A percentile compares a stretch with the other conserved stretches of the same genome.
Evolutionary conservation across 345 rosid genomes (phyloP).

Genomic region (Lepidium africanum): DNA sequence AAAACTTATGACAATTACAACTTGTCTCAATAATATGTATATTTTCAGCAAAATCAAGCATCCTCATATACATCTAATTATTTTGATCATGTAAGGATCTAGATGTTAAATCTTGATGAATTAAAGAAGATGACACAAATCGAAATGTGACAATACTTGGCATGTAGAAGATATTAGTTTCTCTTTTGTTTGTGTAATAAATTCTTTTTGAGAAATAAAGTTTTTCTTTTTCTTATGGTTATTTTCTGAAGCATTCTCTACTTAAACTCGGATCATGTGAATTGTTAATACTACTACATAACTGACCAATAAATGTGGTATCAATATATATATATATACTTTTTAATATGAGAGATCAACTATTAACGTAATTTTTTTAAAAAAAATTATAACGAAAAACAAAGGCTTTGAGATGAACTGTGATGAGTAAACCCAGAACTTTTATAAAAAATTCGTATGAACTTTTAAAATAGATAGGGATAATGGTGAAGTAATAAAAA

Average conservation of each 20-base stretch:
- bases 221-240: not conserved
- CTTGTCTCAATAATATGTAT: not conserved
- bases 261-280: conserved; percentile 2
- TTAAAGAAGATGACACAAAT: too few relatives aligned
- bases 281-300: not conserved
- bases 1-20: conserved; percentile 5
- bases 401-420: not conserved
- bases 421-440: not conserved
- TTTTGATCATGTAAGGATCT: too few relatives aligned
- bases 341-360: not conserved
- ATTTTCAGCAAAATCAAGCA: not conserved
- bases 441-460: too few relatives aligned
- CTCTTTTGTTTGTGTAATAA: not conserved
- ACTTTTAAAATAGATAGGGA: not conserved
- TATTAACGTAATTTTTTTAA: not conserved
- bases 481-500: not conserved
- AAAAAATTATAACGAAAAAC: not conserved
- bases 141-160: not conserved
- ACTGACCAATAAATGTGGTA: not conserved
- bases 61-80: too few relatives aligned
- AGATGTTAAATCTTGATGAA: too few relatives aligned
- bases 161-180: not conserved
- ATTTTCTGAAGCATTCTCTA: not conserved
- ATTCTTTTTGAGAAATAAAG: not conserved
- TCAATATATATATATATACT: not conserved